Percentiles rank a stretch among this genome's conserved stretches.
phyloP scores from a whole-genome alignment of 2,329 filamentous ascomycete species.

The Clarireedia hainanense region DNA sequence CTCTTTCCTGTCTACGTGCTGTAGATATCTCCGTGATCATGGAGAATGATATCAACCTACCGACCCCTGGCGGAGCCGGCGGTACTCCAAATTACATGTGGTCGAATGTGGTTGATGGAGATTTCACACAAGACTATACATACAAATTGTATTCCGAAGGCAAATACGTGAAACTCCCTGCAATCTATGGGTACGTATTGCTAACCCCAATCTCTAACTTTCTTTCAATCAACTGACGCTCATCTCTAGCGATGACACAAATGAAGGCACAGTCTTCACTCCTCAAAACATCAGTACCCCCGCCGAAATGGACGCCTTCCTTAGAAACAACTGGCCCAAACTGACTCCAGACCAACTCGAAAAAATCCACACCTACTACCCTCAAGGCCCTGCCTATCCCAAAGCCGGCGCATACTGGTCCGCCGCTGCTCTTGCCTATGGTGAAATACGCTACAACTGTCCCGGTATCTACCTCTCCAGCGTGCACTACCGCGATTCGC shows the following conservation, averaged over 20 bases:
- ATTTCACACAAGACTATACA: conserved; percentile 42
- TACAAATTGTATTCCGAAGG: conserved; percentile 42
- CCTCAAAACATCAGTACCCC: conserved; percentile 40
- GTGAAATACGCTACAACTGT: conserved; percentile 59
- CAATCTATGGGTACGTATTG: conserved; percentile 35
- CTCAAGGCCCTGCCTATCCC: conserved; percentile 39
- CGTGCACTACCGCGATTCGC: conserved; percentile 16
- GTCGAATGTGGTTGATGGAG: conserved; percentile 46
- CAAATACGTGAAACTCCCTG: conserved; percentile 45
- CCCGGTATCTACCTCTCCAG: conserved; percentile 46
- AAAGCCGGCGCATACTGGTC: conserved; percentile 49
- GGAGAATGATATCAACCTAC: conserved; percentile 34
- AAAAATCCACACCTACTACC: conserved; percentile 47
- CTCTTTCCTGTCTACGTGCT: conserved; percentile 39
- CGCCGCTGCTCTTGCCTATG: conserved; percentile 50
- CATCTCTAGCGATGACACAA: conserved; percentile 42
- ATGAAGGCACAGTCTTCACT: conserved; percentile 58
- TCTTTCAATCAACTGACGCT: not conserved
- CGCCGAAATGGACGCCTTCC: conserved; percentile 44
- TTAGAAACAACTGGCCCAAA: conserved; percentile 50
- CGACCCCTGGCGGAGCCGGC: conserved; percentile 28
- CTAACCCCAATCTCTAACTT: not conserved
- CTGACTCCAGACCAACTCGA: conserved; percentile 43
- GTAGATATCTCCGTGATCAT: conserved; percentile 37
- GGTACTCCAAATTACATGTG: conserved; percentile 43